phyloP scores from a whole-genome alignment of 805 yeast genomes.

The Jamesozyma rosinii region DNA sequence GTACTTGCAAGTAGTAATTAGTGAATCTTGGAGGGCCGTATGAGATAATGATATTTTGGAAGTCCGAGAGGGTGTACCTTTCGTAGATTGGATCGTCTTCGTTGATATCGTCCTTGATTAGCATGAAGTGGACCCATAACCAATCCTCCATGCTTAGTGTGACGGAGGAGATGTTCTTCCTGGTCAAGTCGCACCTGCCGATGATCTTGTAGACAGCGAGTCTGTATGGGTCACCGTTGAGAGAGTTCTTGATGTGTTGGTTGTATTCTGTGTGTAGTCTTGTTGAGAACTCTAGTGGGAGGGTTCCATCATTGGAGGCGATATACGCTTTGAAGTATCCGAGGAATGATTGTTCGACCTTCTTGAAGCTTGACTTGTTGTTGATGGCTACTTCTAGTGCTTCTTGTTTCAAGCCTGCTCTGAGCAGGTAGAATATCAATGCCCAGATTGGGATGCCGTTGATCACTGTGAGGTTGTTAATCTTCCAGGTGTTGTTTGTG shows the following conservation, averaged over 20 bases:
- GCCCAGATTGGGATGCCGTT: slow-evolving; percentile 96
- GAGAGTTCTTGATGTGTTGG: slow-evolving; percentile 63
- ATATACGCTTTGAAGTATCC: slow-evolving; percentile 65
- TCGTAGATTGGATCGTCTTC: slow-evolving; percentile 52
- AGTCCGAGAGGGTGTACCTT: slow-evolving; percentile 59
- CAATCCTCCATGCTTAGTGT: slow-evolving; percentile 84
- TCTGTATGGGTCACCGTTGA: slow-evolving; percentile 76
- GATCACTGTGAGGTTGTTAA: slow-evolving; percentile 50
- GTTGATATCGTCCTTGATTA: slow-evolving; percentile 49
- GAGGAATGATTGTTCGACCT: slow-evolving; percentile 78
- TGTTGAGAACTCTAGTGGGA: slow-evolving; percentile 60
- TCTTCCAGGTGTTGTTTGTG: slow-evolving; percentile 40
- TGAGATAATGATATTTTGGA: slow-evolving; percentile 61
- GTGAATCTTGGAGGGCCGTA: slow-evolving; percentile 69
- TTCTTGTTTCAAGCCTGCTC: slow-evolving; percentile 76
- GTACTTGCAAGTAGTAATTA: slow-evolving; percentile 61
- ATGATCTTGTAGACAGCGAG: slow-evolving; percentile 83
- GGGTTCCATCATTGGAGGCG: slow-evolving; percentile 41
- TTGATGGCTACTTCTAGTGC: slow-evolving; percentile 60
- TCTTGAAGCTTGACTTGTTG: slow-evolving; percentile 65
- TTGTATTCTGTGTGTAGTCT: slow-evolving; percentile 72
- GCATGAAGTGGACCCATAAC: slow-evolving; percentile 86
- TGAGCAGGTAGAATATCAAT: slow-evolving; percentile 65
- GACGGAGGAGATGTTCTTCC: slow-evolving; percentile 60
- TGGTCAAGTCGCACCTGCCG: slow-evolving; percentile 76